Evolutionary conservation across 257 asterid species (phyloP), one percentile per base, ranked within the genome.

Genomic region (Phtheirospermum japonicum): DNA sequence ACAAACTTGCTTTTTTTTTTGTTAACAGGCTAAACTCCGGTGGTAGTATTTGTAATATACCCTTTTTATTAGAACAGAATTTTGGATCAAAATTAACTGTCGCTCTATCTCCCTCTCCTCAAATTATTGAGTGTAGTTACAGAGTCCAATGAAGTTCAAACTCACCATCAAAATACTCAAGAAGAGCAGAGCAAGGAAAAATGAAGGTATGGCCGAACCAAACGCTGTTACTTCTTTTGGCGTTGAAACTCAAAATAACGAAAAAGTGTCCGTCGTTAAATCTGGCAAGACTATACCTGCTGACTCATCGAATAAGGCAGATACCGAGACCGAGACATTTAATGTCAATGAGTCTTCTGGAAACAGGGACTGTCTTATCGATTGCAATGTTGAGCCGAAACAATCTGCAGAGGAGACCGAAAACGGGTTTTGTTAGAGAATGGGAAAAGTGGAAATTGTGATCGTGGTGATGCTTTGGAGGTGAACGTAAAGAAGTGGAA

Each of bases 341-440:
- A 16, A 59, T 31, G 60, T 18, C 50, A 61, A 14, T 4, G 58
- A 55, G 58, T 19, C 54, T 20, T 13, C 37, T 7, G 72, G 61
- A 34, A 26, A 40, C 12, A 71, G 55, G 34, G 54, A 34, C 18
- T 13, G 60, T 59, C 39, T 23, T 11, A 33, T 34, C 7, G 72
- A 69, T 36, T 63, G 75, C 74, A 64, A 65, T 61, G 28, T 57
- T 4, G 80, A 71, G 64, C 58, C 63, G 23, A 40, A 57, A n/a
- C 26, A 59, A 54, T 39, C 62, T 42, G 68, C 56, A 40, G 83
- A 66, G 61, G 77, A 63, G 33, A 17, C 55, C 7, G 23, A 49
- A 6, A 55, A 45, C 13, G 69, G 33, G 4, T 31, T 53, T 49
- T 61, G 34, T 31, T 49, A 13, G 53, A 59, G 13, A 56, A 17